Base-by-base conservation (phyloP, 2,329 filamentous ascomycete species). In the Lasiodiplodia citricola region DNA sequence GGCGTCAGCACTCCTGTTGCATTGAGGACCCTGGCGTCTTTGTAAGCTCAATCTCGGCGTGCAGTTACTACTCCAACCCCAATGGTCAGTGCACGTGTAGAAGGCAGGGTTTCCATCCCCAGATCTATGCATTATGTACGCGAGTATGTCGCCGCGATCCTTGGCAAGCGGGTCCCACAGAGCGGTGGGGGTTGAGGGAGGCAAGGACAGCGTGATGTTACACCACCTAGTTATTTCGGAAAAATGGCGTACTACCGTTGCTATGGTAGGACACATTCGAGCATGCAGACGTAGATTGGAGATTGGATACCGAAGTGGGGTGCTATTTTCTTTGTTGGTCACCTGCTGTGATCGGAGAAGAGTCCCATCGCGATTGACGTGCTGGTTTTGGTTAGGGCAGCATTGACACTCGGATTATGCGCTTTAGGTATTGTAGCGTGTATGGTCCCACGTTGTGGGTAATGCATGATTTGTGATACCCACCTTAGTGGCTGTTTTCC, bases 1-100 rank as follows among this genome's bases (percentile, higher is more conserved):
- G 64, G 41, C 7, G 14, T 23, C 21, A 66, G 64, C 28, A 47
- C 44, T 21, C 51, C 64, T 6, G 64, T 66, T 47, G 64, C 64
- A 16, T 52, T 66, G 35, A 57, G 54, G 64, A 47, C 25, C 35
- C 8, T 66, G 21, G 16, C 64, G 5, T 37, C 64, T 21, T 56
- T 51, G 25, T 60, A 23, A 60, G 21, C 38, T 54, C 14, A 16
- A 3, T 52, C 50, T 52, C 14, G 41, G 18, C 4, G 51, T n/a
- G 18, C 50, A 25, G n/a, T 52, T n/a, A 14, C 4, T 25, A 23
- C n/a, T 2, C 18, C 18, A 47, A 47, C 18, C 41, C 7, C 44
- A 11, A 47, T 8, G 8, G 3, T 35, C 10, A 35, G 31, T 10
- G 31, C 31, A 35, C 8, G 31, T 35, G 7, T 10, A 35, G 31